Evolutionary conservation across 2,329 filamentous ascomycete genomes (phyloP).

Genomic region (Drechmeria coniospora): DNA sequence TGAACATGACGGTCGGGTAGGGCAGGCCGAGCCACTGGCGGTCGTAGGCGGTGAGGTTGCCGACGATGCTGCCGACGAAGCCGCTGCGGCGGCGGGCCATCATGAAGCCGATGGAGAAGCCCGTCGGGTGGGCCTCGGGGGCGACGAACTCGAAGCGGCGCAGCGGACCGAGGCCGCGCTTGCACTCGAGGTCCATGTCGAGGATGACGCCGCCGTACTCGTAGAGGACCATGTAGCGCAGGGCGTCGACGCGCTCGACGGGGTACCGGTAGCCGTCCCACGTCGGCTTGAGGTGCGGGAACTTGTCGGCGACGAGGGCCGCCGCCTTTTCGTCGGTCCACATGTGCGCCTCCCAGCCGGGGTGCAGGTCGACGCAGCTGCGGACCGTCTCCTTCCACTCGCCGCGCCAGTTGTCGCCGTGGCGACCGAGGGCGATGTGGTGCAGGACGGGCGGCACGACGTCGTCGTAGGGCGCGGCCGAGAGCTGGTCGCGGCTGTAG

Average conservation of each 20-base stretch:
- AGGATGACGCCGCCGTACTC: conserved; percentile 17
- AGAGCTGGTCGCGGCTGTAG: conserved; percentile 14
- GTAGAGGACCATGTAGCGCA: conserved; percentile 37
- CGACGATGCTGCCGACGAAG: conserved; percentile 18
- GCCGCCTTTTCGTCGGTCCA: conserved; percentile 9
- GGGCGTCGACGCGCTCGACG: conserved; percentile 55
- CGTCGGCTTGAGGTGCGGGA: conserved; percentile 19
- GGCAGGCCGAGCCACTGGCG: conserved; percentile 22
- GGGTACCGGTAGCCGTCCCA: conserved; percentile 43
- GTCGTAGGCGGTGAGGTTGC: conserved; percentile 18
- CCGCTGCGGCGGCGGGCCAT: conserved; percentile 18
- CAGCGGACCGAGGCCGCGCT: conserved; percentile 21
- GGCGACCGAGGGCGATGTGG: conserved; percentile 17
- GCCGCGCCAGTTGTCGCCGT: conserved; percentile 5
- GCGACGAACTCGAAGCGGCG: conserved; percentile 25
- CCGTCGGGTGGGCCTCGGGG: conserved; percentile 22
- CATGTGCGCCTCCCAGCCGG: conserved; percentile 14
- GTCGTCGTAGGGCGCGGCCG: conserved; percentile 13
- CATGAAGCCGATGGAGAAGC: conserved; percentile 26
- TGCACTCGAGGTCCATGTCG: conserved; percentile 18
- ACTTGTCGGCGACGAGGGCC: conserved; percentile 7
- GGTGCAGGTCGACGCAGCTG: conserved; percentile 17
- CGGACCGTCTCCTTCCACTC: conserved; percentile 16
- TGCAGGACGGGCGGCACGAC: conserved; percentile 18
- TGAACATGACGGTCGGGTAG: conserved; percentile 27